Evolutionary conservation across 2,329 filamentous ascomycete genomes (phyloP).

Genomic region (Pezicula carpinea): DNA sequence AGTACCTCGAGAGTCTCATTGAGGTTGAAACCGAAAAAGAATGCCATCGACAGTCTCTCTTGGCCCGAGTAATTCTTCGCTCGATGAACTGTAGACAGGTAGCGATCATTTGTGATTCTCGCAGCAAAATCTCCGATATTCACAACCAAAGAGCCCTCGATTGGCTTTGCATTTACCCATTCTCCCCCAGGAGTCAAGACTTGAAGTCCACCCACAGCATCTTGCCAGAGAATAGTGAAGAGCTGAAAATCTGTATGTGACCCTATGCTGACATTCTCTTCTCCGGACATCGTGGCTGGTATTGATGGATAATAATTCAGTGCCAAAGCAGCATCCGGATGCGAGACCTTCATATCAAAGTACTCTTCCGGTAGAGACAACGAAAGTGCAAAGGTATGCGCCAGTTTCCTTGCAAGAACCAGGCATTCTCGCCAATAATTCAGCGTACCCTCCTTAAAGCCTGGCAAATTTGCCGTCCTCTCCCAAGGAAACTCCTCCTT

Average conservation of each 20-base stretch:
- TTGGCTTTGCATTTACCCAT: slow-evolving; percentile 39
- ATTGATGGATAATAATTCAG: slow-evolving; percentile 29
- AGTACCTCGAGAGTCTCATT: background rate
- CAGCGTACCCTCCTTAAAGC: background rate
- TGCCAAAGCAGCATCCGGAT: slow-evolving; percentile 35
- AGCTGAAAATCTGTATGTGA: slow-evolving; percentile 40
- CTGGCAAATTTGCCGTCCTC: background rate
- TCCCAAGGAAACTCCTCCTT: background rate
- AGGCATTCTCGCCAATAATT: background rate
- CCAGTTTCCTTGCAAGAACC: background rate
- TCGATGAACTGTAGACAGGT: slow-evolving; percentile 73
- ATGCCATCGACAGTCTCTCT: slow-evolving; percentile 71
- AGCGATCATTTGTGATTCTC: slow-evolving; percentile 74
- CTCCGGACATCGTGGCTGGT: slow-evolving; percentile 9
- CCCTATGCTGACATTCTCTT: slow-evolving; percentile 31
- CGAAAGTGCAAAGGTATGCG: slow-evolving; percentile 44
- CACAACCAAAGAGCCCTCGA: slow-evolving; percentile 37
- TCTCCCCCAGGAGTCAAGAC: slow-evolving; percentile 36
- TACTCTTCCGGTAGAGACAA: slow-evolving; percentile 45
- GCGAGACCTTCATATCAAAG: slow-evolving; percentile 46
- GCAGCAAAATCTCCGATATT: slow-evolving; percentile 57
- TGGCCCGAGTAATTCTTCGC: slow-evolving; percentile 70
- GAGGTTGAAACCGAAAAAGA: slow-evolving; percentile 69
- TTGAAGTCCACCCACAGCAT: slow-evolving; percentile 39
- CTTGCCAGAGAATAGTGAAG: slow-evolving; percentile 43